Evolutionary conservation across 495 filamentous ascomycete species (phyloP).

Genomic region (Annulohypoxylon moriforme): DNA sequence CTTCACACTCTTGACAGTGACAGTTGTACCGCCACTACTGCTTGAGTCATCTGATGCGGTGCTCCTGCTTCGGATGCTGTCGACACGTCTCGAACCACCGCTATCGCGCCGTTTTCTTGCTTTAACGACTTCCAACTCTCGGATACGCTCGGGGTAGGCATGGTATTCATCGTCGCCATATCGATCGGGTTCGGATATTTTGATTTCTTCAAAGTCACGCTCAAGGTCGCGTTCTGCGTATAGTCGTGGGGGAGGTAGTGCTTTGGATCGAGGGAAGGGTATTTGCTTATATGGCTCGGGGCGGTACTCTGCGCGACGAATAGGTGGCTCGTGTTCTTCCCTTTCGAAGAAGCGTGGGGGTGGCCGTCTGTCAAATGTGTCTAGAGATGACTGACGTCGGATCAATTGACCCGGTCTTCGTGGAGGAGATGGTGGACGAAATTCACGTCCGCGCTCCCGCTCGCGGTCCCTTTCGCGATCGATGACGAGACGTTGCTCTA

Average conservation of each 20-base stretch:
- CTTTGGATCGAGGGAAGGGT: conserved; percentile 62
- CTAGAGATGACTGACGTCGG: conserved; percentile 59
- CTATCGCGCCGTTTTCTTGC: conserved; percentile 50
- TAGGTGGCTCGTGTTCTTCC: conserved; percentile 60
- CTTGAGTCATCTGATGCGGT: conserved; percentile 60
- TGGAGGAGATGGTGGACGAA: conserved; percentile 50
- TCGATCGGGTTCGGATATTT: conserved; percentile 72
- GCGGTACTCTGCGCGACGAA: conserved; percentile 55
- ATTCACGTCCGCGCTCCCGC: conserved; percentile 50
- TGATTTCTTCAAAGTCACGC: conserved; percentile 69
- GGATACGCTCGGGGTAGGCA: conserved; percentile 66
- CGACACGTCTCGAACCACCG: conserved; percentile 43
- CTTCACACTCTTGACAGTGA: conserved; percentile 36
- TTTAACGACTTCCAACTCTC: conserved; percentile 61
- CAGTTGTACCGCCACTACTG: conserved; percentile 55
- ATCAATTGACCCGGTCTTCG: conserved; percentile 49
- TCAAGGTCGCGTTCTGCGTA: conserved; percentile 65
- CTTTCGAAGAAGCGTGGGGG: conserved; percentile 58
- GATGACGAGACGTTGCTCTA: conserved; percentile 49
- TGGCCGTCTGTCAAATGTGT: conserved; percentile 64
- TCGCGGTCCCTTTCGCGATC: conserved; percentile 49
- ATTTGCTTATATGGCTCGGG: conserved; percentile 63
- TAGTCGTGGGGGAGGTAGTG: conserved; percentile 58
- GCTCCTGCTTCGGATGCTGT: conserved; percentile 45
- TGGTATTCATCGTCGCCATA: conserved; percentile 77